Evolutionary conservation across 2,329 filamentous ascomycete genomes (phyloP).

Genomic region (Emydomyces testavorans): DNA sequence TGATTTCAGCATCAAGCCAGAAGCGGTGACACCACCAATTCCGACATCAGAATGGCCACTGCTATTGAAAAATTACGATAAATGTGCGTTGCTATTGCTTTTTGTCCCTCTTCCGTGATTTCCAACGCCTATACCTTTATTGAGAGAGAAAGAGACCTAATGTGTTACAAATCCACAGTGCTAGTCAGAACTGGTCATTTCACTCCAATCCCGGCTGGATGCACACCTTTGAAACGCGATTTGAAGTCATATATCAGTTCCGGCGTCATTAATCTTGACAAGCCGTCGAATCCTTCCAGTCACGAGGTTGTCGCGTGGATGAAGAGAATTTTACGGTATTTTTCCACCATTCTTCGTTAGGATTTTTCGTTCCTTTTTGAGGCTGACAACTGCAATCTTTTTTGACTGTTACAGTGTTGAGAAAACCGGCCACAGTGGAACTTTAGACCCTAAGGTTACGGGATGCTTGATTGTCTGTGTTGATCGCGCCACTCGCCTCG

Average conservation of each 20-base stretch:
- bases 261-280: slow-evolving; percentile 96
- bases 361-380: too few relatives aligned
- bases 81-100: slow-evolving; percentile 48
- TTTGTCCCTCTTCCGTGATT: slow-evolving; percentile 13
- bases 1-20: slow-evolving; percentile 85
- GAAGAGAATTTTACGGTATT: slow-evolving; percentile 81
- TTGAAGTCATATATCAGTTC: slow-evolving; percentile 95
- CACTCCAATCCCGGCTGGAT: slow-evolving; percentile 89
- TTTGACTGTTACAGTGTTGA: slow-evolving; percentile 52
- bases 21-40: slow-evolving; percentile 63
- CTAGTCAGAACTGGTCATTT: slow-evolving; percentile 91
- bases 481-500: slow-evolving; percentile 89
- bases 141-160: slow-evolving; percentile 14
- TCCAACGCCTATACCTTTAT: background rate
- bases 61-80: slow-evolving; percentile 90
- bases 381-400: slow-evolving; percentile 10
- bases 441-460: slow-evolving; percentile 95
- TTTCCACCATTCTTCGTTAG: too few relatives aligned
- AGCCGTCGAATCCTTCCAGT: slow-evolving; percentile 92
- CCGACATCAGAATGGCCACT: slow-evolving; percentile 88
- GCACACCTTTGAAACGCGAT: slow-evolving; percentile 81
- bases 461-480: slow-evolving; percentile 91
- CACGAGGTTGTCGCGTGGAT: slow-evolving; percentile 99
- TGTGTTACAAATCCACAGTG: slow-evolving; percentile 44
- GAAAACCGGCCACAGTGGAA: slow-evolving; percentile 97